Base-by-base conservation (phyloP, 345 rosid genomes). In the Dipteronia sinensis region DNA sequence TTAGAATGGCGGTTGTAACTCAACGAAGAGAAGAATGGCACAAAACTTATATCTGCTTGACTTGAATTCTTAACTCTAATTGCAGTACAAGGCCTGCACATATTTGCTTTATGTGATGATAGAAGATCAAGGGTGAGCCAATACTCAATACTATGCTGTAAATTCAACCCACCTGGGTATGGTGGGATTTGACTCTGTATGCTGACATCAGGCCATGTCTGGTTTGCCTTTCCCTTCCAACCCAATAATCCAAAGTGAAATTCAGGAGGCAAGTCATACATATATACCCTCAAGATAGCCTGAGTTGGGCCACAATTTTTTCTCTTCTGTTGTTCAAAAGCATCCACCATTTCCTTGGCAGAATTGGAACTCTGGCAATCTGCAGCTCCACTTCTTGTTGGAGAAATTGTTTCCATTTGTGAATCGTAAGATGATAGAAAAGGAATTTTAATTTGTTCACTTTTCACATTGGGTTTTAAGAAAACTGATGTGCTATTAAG, bases 81-180 rank as follows among this genome's bases (percentile, higher is more conserved):
- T 58, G 86, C 89, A 65, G 75, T 77, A 77, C 92, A 92, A 7
- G 91, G 90, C 81, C 92, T 83, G 71, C 71, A 80, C 34, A 82
- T 72, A 72, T 77, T 80, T 38, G 74, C 74, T 63, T 25, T 80
- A 69, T 87, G 86, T 64, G 99, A 92, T 77, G 94, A 87, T 77
- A 93, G 90, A 53, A 95, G 83, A 83, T 95, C 98, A 72, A 93
- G 94, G 69, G 98, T 90, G 65, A 95, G 86, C 98, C 99, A 95
- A 77, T 95, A 95, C 86, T 95, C 98, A 29, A 91, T 88, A 83
- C 98, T 93, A 34, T 95, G 99, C 82, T 95, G 99, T 58, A 93
- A 75, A 77, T 92, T 92, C 82, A 93, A 88, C 67, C 98, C 96
- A 72, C 98, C 97, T 6, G 94, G 93, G 74, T 94, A 92, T 20